phyloP scores from a whole-genome alignment of 345 rosid genomes.

The Aurinia saxatilis region DNA sequence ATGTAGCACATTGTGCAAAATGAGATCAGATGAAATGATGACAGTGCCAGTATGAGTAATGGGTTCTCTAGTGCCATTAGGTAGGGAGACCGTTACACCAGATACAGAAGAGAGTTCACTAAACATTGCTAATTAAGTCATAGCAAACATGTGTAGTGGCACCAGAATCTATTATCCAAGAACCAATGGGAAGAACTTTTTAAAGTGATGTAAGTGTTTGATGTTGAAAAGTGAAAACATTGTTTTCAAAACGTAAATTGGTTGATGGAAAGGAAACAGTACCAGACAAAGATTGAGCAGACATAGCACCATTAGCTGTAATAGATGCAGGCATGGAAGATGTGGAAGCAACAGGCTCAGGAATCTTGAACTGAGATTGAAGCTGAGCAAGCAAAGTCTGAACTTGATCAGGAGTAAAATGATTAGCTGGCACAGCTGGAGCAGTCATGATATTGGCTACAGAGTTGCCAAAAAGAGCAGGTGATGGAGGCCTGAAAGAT shows the following conservation, averaged over 20 bases:
- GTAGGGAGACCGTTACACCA: not conserved
- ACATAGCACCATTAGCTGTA: not conserved
- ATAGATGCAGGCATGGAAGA: not conserved
- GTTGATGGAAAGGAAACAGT: not conserved
- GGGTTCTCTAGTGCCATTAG: not conserved
- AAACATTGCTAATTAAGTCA: not conserved
- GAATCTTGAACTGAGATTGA: too few species aligned
- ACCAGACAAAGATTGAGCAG: not conserved
- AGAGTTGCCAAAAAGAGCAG: too few species aligned
- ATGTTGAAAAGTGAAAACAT: not conserved
- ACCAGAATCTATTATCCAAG: not conserved
- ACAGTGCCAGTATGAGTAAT: not conserved
- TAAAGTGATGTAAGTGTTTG: not conserved
- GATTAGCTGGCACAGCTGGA: too few species aligned
- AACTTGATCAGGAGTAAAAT: too few species aligned
- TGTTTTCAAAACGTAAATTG: not conserved
- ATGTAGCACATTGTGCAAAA: not conserved
- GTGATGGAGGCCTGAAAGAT: too few species aligned
- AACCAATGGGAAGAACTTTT: not conserved
- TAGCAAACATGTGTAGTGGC: not conserved
- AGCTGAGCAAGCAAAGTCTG: too few species aligned
- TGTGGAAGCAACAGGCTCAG: too few species aligned
- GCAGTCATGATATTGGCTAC: too few species aligned
- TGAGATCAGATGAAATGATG: not conserved
- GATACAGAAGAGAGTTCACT: fast-evolving